phyloP scores from a whole-genome alignment of 768 basidiomycete genomes.

The Hemileccinum rubropunctum region DNA sequence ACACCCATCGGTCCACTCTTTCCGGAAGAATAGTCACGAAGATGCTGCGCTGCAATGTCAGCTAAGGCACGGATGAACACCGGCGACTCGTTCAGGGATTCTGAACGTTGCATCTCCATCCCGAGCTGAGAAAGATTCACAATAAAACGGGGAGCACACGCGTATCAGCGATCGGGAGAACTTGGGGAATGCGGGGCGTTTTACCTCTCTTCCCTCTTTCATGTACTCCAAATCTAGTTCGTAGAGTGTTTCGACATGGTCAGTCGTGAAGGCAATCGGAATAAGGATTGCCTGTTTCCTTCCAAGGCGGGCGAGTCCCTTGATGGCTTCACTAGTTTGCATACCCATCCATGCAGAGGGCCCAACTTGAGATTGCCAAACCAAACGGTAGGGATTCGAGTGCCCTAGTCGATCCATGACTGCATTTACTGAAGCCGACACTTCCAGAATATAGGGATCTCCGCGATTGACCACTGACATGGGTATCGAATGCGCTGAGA shows the following conservation, averaged over 20 bases:
- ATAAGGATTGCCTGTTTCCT: constrained; percentile 79
- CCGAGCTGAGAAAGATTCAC: constrained; percentile 60
- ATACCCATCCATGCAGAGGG: constrained; percentile 98
- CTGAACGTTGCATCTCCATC: constrained; percentile 84
- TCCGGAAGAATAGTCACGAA: constrained; percentile 59
- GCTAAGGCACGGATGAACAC: constrained; percentile 94
- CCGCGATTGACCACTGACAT: constrained; percentile 99
- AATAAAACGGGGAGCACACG: constrained; percentile 7
- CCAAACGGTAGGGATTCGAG: constrained; percentile 85
- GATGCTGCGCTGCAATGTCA: constrained; percentile 81
- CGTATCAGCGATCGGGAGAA: background rate
- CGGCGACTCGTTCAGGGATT: constrained; percentile 92
- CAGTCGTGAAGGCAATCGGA: constrained; percentile 97
- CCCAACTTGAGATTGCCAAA: constrained; percentile 98
- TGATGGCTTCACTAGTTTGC: constrained; percentile 89
- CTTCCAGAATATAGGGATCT: constrained; percentile 95
- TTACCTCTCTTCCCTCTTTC: constrained; percentile 86
- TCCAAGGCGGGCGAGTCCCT: constrained; percentile 76
- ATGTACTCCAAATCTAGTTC: constrained; percentile 94
- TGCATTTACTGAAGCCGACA: constrained; percentile 88
- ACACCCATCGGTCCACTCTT: constrained; percentile 61
- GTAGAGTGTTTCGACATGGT: constrained; percentile 98
- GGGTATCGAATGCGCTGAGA: constrained; percentile 96
- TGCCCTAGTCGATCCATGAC: constrained; percentile 87
- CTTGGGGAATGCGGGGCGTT: constrained; percentile 14